Percentiles rank a stretch among this genome's conserved stretches.
Conservation (phyloP, 805 yeast genomes). For the Suhomyces vadensis region DNA sequence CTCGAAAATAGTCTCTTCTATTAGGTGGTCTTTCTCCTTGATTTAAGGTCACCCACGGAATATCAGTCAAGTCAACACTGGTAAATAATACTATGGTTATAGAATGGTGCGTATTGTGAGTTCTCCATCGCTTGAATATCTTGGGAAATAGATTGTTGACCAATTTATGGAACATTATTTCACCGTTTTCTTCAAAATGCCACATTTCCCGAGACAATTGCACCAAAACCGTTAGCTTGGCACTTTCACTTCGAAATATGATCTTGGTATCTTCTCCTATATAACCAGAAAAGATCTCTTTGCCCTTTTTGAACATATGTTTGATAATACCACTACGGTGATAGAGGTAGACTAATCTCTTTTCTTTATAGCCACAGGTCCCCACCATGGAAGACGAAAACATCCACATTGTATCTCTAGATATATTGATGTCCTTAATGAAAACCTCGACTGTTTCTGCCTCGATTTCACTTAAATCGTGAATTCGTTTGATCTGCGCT, state of each 20-base stretch:
- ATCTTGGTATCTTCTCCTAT: conserved; percentile 73
- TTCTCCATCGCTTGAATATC: conserved; percentile 84
- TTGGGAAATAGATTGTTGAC: conserved; percentile 91
- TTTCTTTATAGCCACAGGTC: conserved; percentile 65
- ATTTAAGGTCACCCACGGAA: conserved; percentile 56
- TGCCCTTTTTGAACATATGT: conserved; percentile 66
- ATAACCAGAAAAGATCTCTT: conserved; percentile 70
- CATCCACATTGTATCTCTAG: conserved; percentile 94
- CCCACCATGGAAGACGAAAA: conserved; percentile 62
- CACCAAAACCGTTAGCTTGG: conserved; percentile 75
- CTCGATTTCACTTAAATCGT: conserved; percentile 50
- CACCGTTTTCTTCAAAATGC: conserved; percentile 97
- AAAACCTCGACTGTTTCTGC: conserved; percentile 83
- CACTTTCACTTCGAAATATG: conserved; percentile 89
- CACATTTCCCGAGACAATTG: conserved; percentile 96
- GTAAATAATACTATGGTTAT: conserved; percentile 89
- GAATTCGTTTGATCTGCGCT: conserved; percentile 53
- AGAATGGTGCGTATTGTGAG: conserved; percentile 83
- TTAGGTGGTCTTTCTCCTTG: conserved; percentile 72
- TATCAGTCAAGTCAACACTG: conserved; percentile 61
- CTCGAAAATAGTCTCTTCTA: conserved; percentile 80
- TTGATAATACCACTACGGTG: conserved; percentile 63
- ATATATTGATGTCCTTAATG: conserved; percentile 74
- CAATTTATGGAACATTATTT: conserved; percentile 86
- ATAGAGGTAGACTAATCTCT: conserved; percentile 61